Percentiles rank a stretch among this genome's conserved stretches.
Conservation (phyloP, 1,139 yeast species). For the Candida dubliniensis region DNA sequence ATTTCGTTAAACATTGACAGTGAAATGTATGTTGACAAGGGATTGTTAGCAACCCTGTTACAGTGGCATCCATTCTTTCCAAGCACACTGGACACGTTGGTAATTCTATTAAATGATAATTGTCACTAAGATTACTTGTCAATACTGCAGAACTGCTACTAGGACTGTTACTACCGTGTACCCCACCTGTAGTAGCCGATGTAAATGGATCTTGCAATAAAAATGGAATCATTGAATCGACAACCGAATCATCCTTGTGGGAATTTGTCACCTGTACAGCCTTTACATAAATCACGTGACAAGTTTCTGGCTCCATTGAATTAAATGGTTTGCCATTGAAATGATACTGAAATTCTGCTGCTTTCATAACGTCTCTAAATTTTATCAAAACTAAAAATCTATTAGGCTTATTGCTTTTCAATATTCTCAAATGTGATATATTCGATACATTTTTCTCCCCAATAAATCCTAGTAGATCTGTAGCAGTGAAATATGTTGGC, state of each 20-base stretch:
- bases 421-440: constrained; percentile 71
- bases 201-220: constrained; percentile 76
- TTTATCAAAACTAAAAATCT: constrained; percentile 78
- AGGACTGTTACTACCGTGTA: not conserved
- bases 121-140: not conserved
- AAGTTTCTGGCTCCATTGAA: constrained; percentile 85
- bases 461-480: constrained; percentile 77
- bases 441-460: constrained; percentile 59
- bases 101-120: constrained; percentile 50
- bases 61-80: constrained; percentile 81
- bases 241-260: constrained; percentile 17
- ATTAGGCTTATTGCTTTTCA: constrained; percentile 66
- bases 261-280: constrained; percentile 42
- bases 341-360: constrained; percentile 61
- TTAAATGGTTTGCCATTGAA: constrained; percentile 79
- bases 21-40: constrained; percentile 95
- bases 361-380: constrained; percentile 56
- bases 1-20: constrained; percentile 81
- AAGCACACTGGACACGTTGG: constrained; percentile 95
- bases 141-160: not conserved
- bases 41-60: constrained; percentile 82
- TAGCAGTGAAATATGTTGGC: constrained; percentile 85
- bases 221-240: constrained; percentile 55
- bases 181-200: constrained; percentile 9
- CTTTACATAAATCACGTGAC: constrained; percentile 72